Percentiles rank a stretch among this genome's conserved stretches.
phyloP scores from a whole-genome alignment of 306 rosid species.

The Acacia confusa region DNA sequence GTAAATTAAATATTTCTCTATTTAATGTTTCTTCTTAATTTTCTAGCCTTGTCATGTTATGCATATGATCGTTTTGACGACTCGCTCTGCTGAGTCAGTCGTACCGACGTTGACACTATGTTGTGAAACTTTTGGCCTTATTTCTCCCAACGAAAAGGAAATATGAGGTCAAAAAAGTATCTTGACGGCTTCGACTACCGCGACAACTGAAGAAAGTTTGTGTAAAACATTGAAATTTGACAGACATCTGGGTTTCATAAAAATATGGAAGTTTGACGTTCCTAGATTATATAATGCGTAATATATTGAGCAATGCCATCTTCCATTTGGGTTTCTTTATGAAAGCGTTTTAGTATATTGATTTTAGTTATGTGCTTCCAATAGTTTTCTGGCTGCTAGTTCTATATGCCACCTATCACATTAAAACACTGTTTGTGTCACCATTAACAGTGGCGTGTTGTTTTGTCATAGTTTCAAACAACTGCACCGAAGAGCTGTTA shows the following conservation, averaged over 20 bases:
- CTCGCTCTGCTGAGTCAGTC: background rate
- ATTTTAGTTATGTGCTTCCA: background rate
- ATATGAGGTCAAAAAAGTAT: background rate
- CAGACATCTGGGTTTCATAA: background rate
- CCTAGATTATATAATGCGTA: background rate
- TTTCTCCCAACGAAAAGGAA: slow-evolving; percentile 25
- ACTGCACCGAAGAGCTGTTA: slow-evolving; percentile 98
- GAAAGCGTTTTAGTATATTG: slow-evolving; percentile 4
- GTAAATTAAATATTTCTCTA: slow-evolving; percentile 33
- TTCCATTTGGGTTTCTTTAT: slow-evolving; percentile 1
- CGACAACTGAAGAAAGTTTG: background rate
- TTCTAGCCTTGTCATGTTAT: slow-evolving; percentile 4
- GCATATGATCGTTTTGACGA: background rate
- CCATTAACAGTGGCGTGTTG: slow-evolving; percentile 28
- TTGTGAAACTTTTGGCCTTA: slow-evolving; percentile 9
- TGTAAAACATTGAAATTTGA: background rate
- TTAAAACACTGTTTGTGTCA: slow-evolving; percentile 1
- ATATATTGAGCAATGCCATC: slow-evolving; percentile 6
- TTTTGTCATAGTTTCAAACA: slow-evolving; percentile 80
- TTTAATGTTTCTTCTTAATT: background rate
- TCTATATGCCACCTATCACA: background rate
- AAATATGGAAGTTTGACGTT: slow-evolving; percentile 12
- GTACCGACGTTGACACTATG: background rate
- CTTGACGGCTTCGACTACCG: slow-evolving; percentile 14
- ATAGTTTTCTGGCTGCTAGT: background rate